Evolutionary conservation across 164 flowering plant genomes (phyloP), one percentile per base, ranked within the genome.

Genomic region (Liriodendron chinense): DNA sequence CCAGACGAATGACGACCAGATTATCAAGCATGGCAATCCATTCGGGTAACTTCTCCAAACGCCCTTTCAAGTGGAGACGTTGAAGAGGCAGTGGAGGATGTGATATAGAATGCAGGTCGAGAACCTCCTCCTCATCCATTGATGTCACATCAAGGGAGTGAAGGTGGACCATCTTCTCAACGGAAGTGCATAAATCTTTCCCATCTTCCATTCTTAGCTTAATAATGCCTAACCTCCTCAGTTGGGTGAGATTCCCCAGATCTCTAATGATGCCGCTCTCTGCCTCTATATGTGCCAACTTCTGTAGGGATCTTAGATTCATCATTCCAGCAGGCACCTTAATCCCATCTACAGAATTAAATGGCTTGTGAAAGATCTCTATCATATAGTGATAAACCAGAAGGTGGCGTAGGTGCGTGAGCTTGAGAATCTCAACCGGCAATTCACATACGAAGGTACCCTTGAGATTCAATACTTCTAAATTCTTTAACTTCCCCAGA

Each of bases 361-460:
- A 12, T 16, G 70, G 70, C 9, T 59, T 7, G 28, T 49, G n/a
- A 1, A 1, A 21, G 2, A 23, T 7, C 13, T 22, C 1, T 4
- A 5, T 53, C n/a, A n/a, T 13, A 7, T 53, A 49, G 16, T 18
- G 63, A 34, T 53, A 70, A 10, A 65, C 70, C 9, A 76, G 70
- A 65, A 76, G 78, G 70, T 76, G 53, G 20, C 65, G 53, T 7
- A 76, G 70, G 56, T 14, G 6, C 14, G 8, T 26, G 25, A 77
- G 75, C 66, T 77, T 65, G 56, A 71, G 8, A 10, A 77, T 77
- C 63, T 28, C 53, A 28, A 9, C 24, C 2, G 79, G 75, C 56
- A 77, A 57, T 24, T 77, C 64, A 66, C 21, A 16, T n/a, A 77
- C 47, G 43, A 7, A 12, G 21, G 79, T 71, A 1, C 57, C 20